Base-by-base conservation (phyloP, 208 protist species). In the Tetramitus jugosus region DNA sequence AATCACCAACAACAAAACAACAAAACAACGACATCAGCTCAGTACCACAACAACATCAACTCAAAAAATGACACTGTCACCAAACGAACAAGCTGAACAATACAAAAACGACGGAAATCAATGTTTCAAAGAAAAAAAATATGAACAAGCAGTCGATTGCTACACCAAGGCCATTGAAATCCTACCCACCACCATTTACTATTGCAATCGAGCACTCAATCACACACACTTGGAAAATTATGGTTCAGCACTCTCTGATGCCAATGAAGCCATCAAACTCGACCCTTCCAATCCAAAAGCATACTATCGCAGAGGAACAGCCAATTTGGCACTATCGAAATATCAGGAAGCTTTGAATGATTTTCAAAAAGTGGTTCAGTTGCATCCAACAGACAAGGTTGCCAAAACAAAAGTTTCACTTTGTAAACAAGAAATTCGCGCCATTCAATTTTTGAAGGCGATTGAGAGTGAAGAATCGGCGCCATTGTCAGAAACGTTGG, bases 261-360 rank as follows among this genome's bases (percentile, higher is more conserved):
- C 69, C 23, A 46, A 52, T 7, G 31, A 76, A 35, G 42, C 69
- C 33, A 42, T 76, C 0, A 26, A 31, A n/a, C 3, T 76, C 23
- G 69, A 76, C 42, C 29, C 31, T n/a, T 42, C 23, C 14, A 42
- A 10, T 76, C 42, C 37, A 69, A 43, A 90, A 81, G 96, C 93
- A 17, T 97, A 98, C 83, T 99, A 98, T 87, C 90, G 96, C 79
- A 90, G 94, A 56, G 97, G 93, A 31, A 93, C 91, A 0, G 94
- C 95, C 0, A 86, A 97, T 80, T 86, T 98, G 33, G 85, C 88
- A 20, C 85, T 98, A 4, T 89, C 90, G 7, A 95, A 98, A 79
- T 97, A 90, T 84, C 94, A 98, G 81, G 94, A 98, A 17, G 95
- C 93, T 13, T 84, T 94, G 60, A 87, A 87, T 53, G 92, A 96